A percentile compares a stretch with the other conserved stretches of the same genome.
Evolutionary conservation across 2,329 filamentous ascomycete genomes (phyloP).

Genomic region (Truncatella angustata): DNA sequence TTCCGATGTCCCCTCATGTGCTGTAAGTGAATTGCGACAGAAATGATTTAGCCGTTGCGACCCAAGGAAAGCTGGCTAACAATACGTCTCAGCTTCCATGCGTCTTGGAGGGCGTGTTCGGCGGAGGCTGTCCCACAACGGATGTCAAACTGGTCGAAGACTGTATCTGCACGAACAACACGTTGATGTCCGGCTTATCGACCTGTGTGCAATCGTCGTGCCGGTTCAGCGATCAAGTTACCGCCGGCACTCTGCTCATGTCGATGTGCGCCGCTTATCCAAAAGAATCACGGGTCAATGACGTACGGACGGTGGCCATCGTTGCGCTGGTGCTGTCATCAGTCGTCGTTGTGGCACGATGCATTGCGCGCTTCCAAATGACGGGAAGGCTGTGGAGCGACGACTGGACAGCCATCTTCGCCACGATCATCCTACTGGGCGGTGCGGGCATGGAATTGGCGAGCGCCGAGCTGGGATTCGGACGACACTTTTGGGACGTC

Average conservation of each 20-base stretch:
- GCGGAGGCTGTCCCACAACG: constrained; percentile 13
- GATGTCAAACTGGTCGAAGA: constrained; percentile 11
- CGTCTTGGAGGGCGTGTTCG: not conserved
- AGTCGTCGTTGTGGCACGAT: constrained; percentile 15
- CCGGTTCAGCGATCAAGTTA: constrained; percentile 15
- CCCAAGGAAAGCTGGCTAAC: not conserved
- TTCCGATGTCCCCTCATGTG: not conserved
- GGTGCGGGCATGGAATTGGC: constrained; percentile 18
- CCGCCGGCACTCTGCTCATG: constrained; percentile 1
- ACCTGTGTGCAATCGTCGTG: constrained; percentile 18
- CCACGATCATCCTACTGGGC: constrained; percentile 13
- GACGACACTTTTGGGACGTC: constrained; percentile 21
- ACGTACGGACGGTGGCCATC: constrained; percentile 12
- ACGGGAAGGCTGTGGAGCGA: constrained; percentile 18
- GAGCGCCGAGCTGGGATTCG: constrained; percentile 19
- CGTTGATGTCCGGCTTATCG: constrained; percentile 13
- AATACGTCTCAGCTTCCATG: not conserved
- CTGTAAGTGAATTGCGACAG: not conserved
- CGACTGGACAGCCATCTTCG: constrained; percentile 12
- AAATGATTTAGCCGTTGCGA: too few species aligned
- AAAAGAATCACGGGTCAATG: constrained; percentile 15
- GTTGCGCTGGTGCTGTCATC: constrained; percentile 14
- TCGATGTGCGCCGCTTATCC: constrained; percentile 18
- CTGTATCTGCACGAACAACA: constrained; percentile 16
- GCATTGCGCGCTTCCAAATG: constrained; percentile 14